A percentile compares a stretch with the other conserved stretches of the same genome.
These are phyloP conservation scores for Exophiala bonariae DNA, from an alignment of 2,329 filamentous ascomycete species.

Conservation along the genomic window DNA sequence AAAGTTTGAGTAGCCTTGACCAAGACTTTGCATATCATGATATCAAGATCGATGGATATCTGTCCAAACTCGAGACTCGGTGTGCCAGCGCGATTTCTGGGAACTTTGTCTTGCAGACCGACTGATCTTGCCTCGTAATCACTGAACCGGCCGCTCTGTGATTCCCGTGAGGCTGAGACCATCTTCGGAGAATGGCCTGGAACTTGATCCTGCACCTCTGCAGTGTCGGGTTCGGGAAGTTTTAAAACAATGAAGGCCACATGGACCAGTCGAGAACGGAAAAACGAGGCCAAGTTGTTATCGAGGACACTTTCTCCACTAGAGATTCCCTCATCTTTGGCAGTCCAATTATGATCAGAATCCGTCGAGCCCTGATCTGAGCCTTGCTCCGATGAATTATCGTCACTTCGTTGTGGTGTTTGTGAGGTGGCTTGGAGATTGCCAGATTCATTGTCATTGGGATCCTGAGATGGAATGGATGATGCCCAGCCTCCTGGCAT, in stretches of 20 bases:
- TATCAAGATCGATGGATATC: slow-evolving; percentile 21
- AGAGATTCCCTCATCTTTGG: slow-evolving; percentile 7
- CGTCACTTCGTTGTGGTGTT: slow-evolving; percentile 1
- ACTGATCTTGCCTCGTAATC: not conserved
- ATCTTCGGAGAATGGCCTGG: not conserved
- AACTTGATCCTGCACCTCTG: not conserved
- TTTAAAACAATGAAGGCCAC: slow-evolving; percentile 9
- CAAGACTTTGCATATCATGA: slow-evolving; percentile 19
- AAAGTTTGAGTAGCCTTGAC: slow-evolving; percentile 16
- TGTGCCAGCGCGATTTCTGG: not conserved
- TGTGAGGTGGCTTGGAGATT: no score
- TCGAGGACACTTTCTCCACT: slow-evolving; percentile 19
- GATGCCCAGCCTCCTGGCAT: slow-evolving; percentile 24
- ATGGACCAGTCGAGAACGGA: slow-evolving; percentile 17
- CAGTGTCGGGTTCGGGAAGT: slow-evolving; percentile 11
- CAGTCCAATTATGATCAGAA: not conserved
- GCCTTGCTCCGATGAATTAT: not conserved
- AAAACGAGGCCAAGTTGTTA: slow-evolving; percentile 17
- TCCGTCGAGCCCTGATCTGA: not conserved
- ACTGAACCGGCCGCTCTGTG: not conserved
- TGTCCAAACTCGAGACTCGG: slow-evolving; percentile 12
- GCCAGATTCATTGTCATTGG: not conserved
- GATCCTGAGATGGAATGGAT: slow-evolving; percentile 4
- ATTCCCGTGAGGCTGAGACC: no score
- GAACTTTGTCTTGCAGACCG: no score